Conservation (phyloP, 345 rosid species). For the Turritis glabra region DNA sequence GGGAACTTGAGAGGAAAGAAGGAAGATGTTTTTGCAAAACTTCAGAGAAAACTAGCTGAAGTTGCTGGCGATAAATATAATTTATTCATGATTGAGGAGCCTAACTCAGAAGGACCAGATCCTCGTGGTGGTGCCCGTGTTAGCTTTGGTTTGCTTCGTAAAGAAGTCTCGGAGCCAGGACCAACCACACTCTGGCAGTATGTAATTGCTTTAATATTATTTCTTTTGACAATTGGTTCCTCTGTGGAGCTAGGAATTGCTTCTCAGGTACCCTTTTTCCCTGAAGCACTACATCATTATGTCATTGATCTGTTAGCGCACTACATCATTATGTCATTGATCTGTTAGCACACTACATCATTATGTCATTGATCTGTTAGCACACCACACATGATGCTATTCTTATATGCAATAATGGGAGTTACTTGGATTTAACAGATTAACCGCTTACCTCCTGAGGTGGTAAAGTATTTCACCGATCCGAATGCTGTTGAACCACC, state of each 20-base stretch:
- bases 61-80: conserved; percentile 74
- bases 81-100: conserved; percentile 94
- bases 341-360: too few species aligned
- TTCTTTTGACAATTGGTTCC: conserved; percentile 85
- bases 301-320: too few species aligned
- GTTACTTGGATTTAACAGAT: conserved; percentile 53
- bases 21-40: conserved; percentile 80
- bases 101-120: conserved; percentile 86
- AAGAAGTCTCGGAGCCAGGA: conserved; percentile 95
- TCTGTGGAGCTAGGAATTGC: conserved; percentile 93
- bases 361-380: conserved; percentile 6
- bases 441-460: conserved; percentile 91
- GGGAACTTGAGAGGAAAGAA: conserved; percentile 86
- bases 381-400: neutral
- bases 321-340: too few species aligned
- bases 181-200: conserved; percentile 99
- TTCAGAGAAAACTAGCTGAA: conserved; percentile 67
- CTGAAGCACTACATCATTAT: neutral
- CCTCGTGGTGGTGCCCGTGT: conserved; percentile 96
- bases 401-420: neutral
- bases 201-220: conserved; percentile 78
- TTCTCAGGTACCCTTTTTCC: conserved; percentile 65
- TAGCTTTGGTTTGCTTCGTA: conserved; percentile 89
- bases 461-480: conserved; percentile 89
- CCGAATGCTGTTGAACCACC: conserved; percentile 87